Base-by-base conservation (phyloP, 148 eudicot species). In the Talinum fruticosum region DNA sequence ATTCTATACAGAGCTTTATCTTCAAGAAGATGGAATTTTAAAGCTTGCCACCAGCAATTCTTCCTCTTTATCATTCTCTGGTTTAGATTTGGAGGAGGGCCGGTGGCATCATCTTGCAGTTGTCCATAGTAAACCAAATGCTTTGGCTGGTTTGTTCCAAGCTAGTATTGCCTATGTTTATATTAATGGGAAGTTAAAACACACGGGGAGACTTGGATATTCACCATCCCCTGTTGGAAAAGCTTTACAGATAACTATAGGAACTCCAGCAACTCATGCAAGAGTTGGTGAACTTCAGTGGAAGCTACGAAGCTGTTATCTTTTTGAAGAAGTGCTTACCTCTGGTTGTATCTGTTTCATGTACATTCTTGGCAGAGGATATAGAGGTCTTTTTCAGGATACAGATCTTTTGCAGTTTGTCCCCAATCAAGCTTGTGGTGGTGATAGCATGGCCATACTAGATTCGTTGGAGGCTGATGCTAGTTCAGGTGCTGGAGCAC, bases 351-450 rank as follows among this genome's bases (percentile, higher is more conserved):
- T 96, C 51, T 93, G 90, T 86, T 96, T 96, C 79, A 96, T 96
- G 98, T 96, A 93, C 85, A 91, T 96, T 80, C 93, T 96, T 84
- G 99, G 99, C 78, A 87, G 99, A 87, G 99, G 99, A 67, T 96
- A 96, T 84, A 88, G 97, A 87, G 99, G 99, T 33, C 93, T 96
- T 78, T 96, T 90, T 84, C 99, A 96, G 84, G 99, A 96, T 73
- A 89, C 95, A 72, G 86, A 96, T 85, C 87, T 96, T 77, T 77
- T 93, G 85, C 93, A 79, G 57, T 93, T 93, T 90, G 98, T 96
- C 77, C 99, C 98, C 23, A 89, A 88, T 83, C 98, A 91, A 89
- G 99, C 99, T 59, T 93, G 98, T 84, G 95, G 98, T 74, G 97
- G 98, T 38, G 98, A 94, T 76, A 89, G 89, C 84, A 93, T 96